Evolutionary conservation across 176 grass and related monocot genomes (phyloP).

Genomic region (Oryza meridionalis): DNA sequence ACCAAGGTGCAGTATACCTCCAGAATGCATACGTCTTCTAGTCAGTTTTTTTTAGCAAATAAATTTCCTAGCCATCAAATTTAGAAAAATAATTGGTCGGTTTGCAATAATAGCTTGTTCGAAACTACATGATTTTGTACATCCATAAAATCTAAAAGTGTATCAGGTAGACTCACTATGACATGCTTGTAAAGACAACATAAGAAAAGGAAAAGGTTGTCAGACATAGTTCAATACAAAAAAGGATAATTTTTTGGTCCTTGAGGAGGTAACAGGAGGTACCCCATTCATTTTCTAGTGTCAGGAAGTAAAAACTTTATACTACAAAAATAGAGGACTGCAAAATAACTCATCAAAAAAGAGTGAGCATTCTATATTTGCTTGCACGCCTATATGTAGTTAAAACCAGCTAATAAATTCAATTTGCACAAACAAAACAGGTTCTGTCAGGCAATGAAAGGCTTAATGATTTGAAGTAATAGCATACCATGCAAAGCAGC

Average conservation of each 20-base stretch:
- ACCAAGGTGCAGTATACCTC: slow-evolving; percentile 6
- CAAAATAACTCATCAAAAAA: neutral
- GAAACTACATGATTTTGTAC: neutral
- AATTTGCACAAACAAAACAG: neutral
- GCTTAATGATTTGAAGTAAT: slow-evolving; percentile 26
- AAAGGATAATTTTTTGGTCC: too few relatives aligned
- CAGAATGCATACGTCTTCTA: neutral
- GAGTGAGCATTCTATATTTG: neutral
- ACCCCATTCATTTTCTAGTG: too few relatives aligned
- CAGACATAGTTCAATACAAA: too few relatives aligned
- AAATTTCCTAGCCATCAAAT: neutral
- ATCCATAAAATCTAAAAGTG: neutral
- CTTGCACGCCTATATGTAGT: neutral
- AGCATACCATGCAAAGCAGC: slow-evolving; percentile 87
- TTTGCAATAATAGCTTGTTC: neutral
- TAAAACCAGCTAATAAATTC: neutral
- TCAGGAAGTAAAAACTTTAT: too few relatives aligned
- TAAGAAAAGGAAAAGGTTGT: slow-evolving; percentile 11
- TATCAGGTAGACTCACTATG: neutral
- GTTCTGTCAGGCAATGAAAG: slow-evolving; percentile 20
- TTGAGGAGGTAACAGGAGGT: too few relatives aligned
- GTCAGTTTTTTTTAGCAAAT: neutral
- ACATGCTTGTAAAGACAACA: neutral
- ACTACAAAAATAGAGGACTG: too few relatives aligned
- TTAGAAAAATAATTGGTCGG: neutral